A percentile compares a stretch with the other conserved stretches of the same genome.
Evolutionary conservation across 1,284 basidiomycete species (phyloP).

Genomic region (Trichosporon ovoides): DNA sequence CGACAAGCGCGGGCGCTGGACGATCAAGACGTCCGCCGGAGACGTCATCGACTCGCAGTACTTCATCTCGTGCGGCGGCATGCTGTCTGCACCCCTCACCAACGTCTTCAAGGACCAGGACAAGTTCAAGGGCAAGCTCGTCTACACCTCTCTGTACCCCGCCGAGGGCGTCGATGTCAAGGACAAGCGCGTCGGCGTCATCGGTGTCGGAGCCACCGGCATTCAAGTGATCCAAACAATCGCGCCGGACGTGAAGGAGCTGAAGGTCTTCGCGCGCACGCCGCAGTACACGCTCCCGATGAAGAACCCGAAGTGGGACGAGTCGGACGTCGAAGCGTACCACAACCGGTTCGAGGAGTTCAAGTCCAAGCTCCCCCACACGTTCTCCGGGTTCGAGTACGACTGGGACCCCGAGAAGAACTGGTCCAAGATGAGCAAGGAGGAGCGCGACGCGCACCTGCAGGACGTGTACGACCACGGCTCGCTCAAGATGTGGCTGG

Average conservation of each 20-base stretch:
- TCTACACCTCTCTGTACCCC: conserved; percentile 14
- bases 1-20: conserved; percentile 9
- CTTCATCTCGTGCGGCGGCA: conserved; percentile 17
- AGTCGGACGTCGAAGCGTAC: conserved; percentile 6
- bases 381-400: conserved; percentile 13
- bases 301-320: conserved; percentile 14
- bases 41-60: conserved; percentile 14
- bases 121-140: conserved; percentile 16
- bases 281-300: conserved; percentile 16
- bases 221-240: conserved; percentile 18
- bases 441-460: conserved; percentile 10
- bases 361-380: conserved; percentile 1
- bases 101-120: conserved; percentile 11
- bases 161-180: conserved; percentile 13
- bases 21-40: conserved; percentile 12
- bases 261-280: conserved; percentile 19
- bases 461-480: conserved; percentile 12
- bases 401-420: conserved; percentile 2
- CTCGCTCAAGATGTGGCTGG: conserved; percentile 17
- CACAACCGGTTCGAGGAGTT: conserved; percentile 1
- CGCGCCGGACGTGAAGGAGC: conserved; percentile 6
- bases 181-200: conserved; percentile 8
- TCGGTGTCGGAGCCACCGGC: conserved; percentile 14
- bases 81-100: conserved; percentile 12
- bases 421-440: background rate